phyloP scores from a whole-genome alignment of 768 basidiomycete genomes.

The Lentinus brumalis region DNA sequence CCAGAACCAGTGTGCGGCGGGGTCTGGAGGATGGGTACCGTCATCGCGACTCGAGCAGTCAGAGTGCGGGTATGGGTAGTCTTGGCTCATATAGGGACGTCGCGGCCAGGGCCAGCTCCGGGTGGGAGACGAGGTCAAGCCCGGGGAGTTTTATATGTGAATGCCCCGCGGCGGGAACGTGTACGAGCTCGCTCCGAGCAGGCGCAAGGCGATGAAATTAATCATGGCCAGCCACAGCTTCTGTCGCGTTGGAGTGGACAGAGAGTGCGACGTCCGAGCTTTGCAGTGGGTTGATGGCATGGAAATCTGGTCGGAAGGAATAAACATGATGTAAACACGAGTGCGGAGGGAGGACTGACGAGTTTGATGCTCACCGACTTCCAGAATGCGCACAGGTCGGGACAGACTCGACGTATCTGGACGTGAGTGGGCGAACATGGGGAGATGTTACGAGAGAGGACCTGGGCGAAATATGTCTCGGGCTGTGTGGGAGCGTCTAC shows the following conservation, averaged over 20 bases:
- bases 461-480: neutral
- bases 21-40: neutral
- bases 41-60: neutral
- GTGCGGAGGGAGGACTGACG: constrained; percentile 10
- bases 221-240: constrained; percentile 17
- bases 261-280: neutral
- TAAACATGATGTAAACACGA: constrained; percentile 19
- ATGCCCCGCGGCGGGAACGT: neutral
- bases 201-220: constrained; percentile 11
- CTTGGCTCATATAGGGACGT: constrained; percentile 11
- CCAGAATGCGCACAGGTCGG: constrained; percentile 13
- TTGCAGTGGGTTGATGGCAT: neutral
- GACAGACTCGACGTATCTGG: neutral
- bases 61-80: neutral
- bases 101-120: constrained; percentile 2
- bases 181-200: neutral
- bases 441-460: constrained; percentile 5
- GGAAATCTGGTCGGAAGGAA: constrained; percentile 15
- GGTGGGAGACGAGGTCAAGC: neutral
- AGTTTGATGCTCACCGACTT: neutral
- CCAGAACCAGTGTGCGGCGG: too few species aligned
- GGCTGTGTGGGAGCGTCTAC: constrained; percentile 14
- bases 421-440: neutral
- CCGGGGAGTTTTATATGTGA: constrained; percentile 2
- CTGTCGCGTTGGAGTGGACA: constrained; percentile 7